Evolutionary conservation across 2,329 filamentous ascomycete species (phyloP), one percentile per base, ranked within the genome.

Genomic region (Knoxdaviesia proteae): DNA sequence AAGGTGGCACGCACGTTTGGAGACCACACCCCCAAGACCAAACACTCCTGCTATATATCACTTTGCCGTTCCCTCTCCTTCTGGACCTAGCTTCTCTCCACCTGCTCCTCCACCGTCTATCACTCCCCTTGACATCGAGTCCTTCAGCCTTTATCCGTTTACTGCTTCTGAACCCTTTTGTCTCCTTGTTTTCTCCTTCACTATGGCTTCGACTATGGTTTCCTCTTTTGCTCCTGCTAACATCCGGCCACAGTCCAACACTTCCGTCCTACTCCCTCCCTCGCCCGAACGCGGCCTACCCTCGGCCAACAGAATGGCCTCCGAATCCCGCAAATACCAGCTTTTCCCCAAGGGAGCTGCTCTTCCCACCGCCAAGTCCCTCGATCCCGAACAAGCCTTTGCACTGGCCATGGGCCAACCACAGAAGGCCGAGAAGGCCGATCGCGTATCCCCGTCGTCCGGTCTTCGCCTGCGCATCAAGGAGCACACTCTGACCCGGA

Each of bases 401-500:
- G 59, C 61, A 34, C 51, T 60, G 41, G 58, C 63, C 46, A 63
- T 64, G 57, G 59, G 39, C 6, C 44, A 47, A 42, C 36, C 39
- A 31, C 43, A 66, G 41, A 61, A 57, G 49, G 50, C 53, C 35
- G 62, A 66, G n/a, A 60, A 60, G 53, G 47, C 49, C n/a, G 58
- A 61, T 20, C 62, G 62, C 52, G 48, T 56, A 39, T 51, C 55
- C 44, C 50, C 57, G 42, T 49, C 59, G 33, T 57, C 55, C 34
- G 61, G 61, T 36, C 56, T 74, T 41, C 64, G 67, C 46, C 59
- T 69, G 46, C 66, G 69, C 44, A 62, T 71, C 51, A 76, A 71
- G 53, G 70, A 75, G 49, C 67, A 70, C 52, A 70, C 64, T 48
- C 57, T 73, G 45, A 63, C 58, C 41, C 63, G 74, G 47, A 65